Evolutionary conservation across 2,329 filamentous ascomycete species (phyloP), one percentile per base, ranked within the genome.

Genomic region (Sporothrix sp.): DNA sequence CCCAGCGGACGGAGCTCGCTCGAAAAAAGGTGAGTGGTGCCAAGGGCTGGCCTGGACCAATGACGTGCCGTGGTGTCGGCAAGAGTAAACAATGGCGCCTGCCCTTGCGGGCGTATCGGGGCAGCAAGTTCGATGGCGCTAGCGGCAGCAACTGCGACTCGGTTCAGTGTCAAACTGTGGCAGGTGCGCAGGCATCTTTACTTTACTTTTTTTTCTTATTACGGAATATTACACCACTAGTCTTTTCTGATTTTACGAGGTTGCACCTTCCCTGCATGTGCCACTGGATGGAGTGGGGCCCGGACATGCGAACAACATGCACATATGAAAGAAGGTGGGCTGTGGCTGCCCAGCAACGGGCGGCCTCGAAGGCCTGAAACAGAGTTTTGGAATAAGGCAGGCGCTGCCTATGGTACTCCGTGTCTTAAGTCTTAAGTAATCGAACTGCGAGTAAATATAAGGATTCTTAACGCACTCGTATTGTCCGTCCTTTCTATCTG

Each of bases 11-110:
- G 21, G 38, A 32, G 14, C 23, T 18, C 20, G 13, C 13, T 39
- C 4, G 16, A 8, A 32, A 37, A 23, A 36, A 32, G 28, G 25
- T 16, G 27, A 18, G 23, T 10, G 21, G 32, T 21, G 33, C 42
- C 32, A 39, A 51, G 49, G 38, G 21, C 2, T 25, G 30, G 25
- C 2, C 21, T 38, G 21, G 52, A 48, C 57, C 54, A 58, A 57
- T 57, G 42, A 51, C 48, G 52, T 52, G 50, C 45, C 36, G 9
- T 37, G 36, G 11, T 21, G 32, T 21, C 37, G 39, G 35, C 20
- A 48, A 46, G 50, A 53, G 55, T 59, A 59, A 59, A 59, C 57
- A 59, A 58, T 52, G 50, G 53, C 36, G 46, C 33, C 35, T 37
- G 32, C 33, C 8, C 14, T 47, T 25, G 27, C 18, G 13, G 35